These are phyloP conservation scores for Flaveria sonorensis DNA, from an alignment of 129 eudicot species.

Conservation along the genomic window DNA sequence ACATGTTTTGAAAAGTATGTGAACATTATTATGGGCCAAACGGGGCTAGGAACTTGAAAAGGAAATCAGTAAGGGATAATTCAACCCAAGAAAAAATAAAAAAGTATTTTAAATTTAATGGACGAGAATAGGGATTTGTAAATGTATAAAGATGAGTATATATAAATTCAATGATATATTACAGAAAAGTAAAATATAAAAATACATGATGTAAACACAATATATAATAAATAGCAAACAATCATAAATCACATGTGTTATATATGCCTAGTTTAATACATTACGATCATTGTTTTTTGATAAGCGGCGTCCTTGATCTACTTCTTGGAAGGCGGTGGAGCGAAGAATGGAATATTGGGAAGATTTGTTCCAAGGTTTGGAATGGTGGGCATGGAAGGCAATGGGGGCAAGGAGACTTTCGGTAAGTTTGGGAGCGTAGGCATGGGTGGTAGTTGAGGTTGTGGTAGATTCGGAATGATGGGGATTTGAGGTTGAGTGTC, in stretches of 20 bases:
- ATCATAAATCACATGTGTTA: too few relatives aligned
- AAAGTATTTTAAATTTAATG: too few relatives aligned
- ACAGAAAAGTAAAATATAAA: too few relatives aligned
- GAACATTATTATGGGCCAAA: background rate
- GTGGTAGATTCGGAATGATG: constrained; percentile 23
- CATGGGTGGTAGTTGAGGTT: background rate
- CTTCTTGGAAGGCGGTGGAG: constrained; percentile 43
- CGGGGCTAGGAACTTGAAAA: background rate
- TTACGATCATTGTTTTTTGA: too few relatives aligned
- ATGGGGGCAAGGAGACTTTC: constrained; percentile 29
- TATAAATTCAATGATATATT: too few relatives aligned
- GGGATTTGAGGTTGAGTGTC: constrained; percentile 24
- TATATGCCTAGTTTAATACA: too few relatives aligned
- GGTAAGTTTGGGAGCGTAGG: constrained; percentile 27
- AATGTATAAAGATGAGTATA: too few relatives aligned
- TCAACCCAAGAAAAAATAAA: too few relatives aligned
- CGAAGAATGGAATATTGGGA: constrained; percentile 34
- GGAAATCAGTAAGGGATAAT: too few relatives aligned
- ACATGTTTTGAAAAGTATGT: background rate
- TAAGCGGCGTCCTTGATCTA: background rate
- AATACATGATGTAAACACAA: too few relatives aligned
- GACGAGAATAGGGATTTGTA: too few relatives aligned
- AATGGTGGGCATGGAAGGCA: constrained; percentile 43
- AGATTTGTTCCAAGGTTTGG: constrained; percentile 38
- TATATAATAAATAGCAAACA: too few relatives aligned